Percentiles rank a stretch among this genome's conserved stretches.
Conservation (phyloP, 768 basidiomycete species). For the Polyporus arcularius region DNA sequence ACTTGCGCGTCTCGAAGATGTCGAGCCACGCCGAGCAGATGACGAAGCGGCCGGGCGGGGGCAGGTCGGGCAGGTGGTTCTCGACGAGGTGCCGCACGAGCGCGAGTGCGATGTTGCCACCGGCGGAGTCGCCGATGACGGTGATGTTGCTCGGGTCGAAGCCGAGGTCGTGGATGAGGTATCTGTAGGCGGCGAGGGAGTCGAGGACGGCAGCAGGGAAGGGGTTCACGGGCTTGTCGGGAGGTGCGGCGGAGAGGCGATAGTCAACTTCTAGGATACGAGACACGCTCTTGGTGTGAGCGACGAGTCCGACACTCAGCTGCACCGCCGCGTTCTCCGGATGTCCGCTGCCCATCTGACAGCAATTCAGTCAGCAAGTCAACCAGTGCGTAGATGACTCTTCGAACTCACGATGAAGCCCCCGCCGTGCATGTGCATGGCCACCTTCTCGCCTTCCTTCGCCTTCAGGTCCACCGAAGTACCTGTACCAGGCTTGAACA, state of each 20-base stretch:
- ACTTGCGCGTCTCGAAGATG: constrained; percentile 16
- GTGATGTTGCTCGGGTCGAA: constrained; percentile 47
- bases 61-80: constrained; percentile 6
- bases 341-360: constrained; percentile 16
- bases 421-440: constrained; percentile 19
- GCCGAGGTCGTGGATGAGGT: constrained; percentile 45
- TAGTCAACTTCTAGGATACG: constrained; percentile 49
- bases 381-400: background rate
- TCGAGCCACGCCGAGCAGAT: constrained; percentile 36
- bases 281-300: constrained; percentile 17
- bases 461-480: background rate
- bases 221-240: constrained; percentile 35
- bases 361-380: background rate
- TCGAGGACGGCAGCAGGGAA: constrained; percentile 60
- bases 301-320: constrained; percentile 18
- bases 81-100: constrained; percentile 39
- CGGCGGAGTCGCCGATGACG: constrained; percentile 56
- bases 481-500: background rate
- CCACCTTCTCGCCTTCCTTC: constrained; percentile 8
- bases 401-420: constrained; percentile 8
- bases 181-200: constrained; percentile 49
- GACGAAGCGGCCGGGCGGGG: constrained; percentile 34
- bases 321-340: constrained; percentile 1
- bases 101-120: constrained; percentile 51
- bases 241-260: constrained; percentile 35